Percentiles rank a stretch among this genome's conserved stretches.
These are phyloP conservation scores for Lentinula boryana DNA, from an alignment of 768 basidiomycete species.

Conservation along the genomic window DNA sequence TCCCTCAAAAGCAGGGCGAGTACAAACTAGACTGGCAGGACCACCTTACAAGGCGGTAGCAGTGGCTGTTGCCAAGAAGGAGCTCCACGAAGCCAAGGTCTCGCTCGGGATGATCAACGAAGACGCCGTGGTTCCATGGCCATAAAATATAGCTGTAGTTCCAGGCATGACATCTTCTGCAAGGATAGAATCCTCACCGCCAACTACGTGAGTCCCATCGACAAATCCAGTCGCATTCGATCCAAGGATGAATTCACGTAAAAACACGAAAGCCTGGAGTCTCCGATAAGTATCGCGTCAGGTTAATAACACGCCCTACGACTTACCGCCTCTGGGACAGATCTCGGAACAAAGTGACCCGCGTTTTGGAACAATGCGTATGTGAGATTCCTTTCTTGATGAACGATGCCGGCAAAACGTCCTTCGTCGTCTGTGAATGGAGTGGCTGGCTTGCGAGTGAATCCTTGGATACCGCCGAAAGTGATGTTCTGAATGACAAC, in stretches of 20 bases:
- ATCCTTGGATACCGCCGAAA: constrained; percentile 73
- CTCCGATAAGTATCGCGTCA: background rate
- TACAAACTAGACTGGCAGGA: no score
- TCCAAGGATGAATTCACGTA: constrained; percentile 65
- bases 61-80: constrained; percentile 7
- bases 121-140: constrained; percentile 35
- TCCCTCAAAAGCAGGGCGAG: no score
- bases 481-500: constrained; percentile 55
- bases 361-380: constrained; percentile 36
- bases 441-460: constrained; percentile 62
- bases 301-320: background rate
- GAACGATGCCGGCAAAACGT: constrained; percentile 60
- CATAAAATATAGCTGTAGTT: constrained; percentile 35
- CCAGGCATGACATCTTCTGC: constrained; percentile 31
- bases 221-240: constrained; percentile 55
- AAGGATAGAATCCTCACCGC: constrained; percentile 35
- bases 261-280: constrained; percentile 52
- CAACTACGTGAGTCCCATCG: constrained; percentile 29
- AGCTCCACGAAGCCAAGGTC: constrained; percentile 7
- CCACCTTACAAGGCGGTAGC: constrained; percentile 3
- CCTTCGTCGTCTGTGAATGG: constrained; percentile 59
- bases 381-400: constrained; percentile 70
- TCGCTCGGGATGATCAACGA: constrained; percentile 20
- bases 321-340: constrained; percentile 32
- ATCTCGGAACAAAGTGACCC: constrained; percentile 34